Evolutionary conservation across 2,329 filamentous ascomycete genomes (phyloP).

Genomic region (Penicillium hesseltinei): DNA sequence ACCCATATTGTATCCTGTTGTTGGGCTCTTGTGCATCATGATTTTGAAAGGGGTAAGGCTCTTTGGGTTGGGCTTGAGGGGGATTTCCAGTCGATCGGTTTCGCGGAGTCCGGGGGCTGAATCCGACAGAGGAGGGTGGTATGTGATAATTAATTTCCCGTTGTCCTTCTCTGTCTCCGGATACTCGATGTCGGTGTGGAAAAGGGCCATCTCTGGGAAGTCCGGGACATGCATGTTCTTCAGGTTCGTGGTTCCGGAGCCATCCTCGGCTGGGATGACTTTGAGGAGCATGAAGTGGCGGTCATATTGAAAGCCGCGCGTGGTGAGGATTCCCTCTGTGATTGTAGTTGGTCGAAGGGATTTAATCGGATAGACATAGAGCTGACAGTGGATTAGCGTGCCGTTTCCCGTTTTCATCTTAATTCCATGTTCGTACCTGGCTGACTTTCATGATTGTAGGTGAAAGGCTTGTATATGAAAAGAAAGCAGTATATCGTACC

Average conservation of each 20-base stretch:
- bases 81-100: constrained; percentile 51
- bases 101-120: constrained; percentile 23
- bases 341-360: constrained; percentile 63
- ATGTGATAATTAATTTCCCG: constrained; percentile 44
- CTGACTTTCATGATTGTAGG: constrained; percentile 39
- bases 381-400: constrained; percentile 37
- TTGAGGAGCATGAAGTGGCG: constrained; percentile 69
- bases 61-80: constrained; percentile 54
- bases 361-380: constrained; percentile 74
- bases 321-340: constrained; percentile 52
- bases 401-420: neutral
- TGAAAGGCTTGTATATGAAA: neutral
- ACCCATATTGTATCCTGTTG: constrained; percentile 64
- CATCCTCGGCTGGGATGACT: constrained; percentile 36
- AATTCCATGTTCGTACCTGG: constrained; percentile 26
- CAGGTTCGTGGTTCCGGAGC: constrained; percentile 25
- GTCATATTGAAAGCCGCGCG: constrained; percentile 65
- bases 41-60: constrained; percentile 52
- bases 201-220: constrained; percentile 62
- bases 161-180: constrained; percentile 18
- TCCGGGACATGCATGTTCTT: constrained; percentile 60
- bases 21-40: constrained; percentile 59
- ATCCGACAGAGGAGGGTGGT: constrained; percentile 27
- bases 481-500: neutral
- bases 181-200: constrained; percentile 56